These are phyloP conservation scores for Dalechampia spathulata DNA, from an alignment of 441 rosid species.

Conservation along the genomic window DNA sequence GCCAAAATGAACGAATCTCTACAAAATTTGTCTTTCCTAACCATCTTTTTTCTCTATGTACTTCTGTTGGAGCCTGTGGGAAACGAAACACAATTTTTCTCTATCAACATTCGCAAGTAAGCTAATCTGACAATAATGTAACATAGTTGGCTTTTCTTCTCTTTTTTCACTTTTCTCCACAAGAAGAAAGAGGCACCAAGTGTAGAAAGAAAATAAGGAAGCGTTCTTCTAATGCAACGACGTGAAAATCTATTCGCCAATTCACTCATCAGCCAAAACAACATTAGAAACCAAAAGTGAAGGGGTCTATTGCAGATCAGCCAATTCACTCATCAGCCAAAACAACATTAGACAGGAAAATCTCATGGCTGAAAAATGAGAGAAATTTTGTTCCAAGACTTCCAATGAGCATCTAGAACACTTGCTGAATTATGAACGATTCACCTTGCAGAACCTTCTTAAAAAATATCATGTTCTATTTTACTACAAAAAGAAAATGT, in stretches of 20 bases:
- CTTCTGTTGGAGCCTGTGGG: conserved; percentile 40
- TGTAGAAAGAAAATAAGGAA: neutral
- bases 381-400: neutral
- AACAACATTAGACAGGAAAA: too few species aligned
- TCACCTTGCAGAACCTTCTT: neutral
- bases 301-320: too few species aligned
- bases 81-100: conserved; percentile 10
- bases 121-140: too few species aligned
- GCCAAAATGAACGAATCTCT: conserved; percentile 97
- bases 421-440: neutral
- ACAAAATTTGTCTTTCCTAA: conserved; percentile 91
- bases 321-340: too few species aligned
- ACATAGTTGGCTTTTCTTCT: neutral
- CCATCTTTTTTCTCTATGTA: conserved; percentile 48
- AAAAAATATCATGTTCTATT: neutral
- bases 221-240: neutral
- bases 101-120: too few species aligned
- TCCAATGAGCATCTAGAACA: neutral
- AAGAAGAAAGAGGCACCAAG: neutral
- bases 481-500: neutral
- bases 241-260: neutral
- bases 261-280: too few species aligned
- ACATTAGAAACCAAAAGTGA: neutral
- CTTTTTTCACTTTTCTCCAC: neutral
- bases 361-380: neutral